Evolutionary conservation across 2,329 filamentous ascomycete genomes (phyloP).

Genomic region (Venturia aucupariae): DNA sequence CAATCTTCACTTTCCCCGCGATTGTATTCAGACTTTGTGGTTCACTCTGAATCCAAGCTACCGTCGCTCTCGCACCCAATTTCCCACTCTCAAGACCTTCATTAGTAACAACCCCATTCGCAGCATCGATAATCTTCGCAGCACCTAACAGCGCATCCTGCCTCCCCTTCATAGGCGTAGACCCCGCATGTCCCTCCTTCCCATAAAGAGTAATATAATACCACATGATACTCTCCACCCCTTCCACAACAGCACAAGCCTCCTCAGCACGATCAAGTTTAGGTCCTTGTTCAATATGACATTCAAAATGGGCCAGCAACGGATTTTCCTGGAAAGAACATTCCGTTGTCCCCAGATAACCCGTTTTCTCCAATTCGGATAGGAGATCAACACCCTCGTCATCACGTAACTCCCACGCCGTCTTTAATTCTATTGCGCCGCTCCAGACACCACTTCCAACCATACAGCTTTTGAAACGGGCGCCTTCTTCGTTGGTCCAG

Average conservation of each 20-base stretch:
- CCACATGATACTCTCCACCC: constrained; percentile 69
- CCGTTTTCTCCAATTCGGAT: constrained; percentile 60
- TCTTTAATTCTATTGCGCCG: constrained; percentile 52
- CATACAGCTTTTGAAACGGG: constrained; percentile 68
- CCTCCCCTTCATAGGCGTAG: constrained; percentile 57
- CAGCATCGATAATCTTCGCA: constrained; percentile 56
- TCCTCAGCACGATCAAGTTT: constrained; percentile 56
- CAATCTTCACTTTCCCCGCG: constrained; percentile 57
- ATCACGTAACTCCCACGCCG: constrained; percentile 53
- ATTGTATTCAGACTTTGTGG: constrained; percentile 68
- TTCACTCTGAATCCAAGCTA: constrained; percentile 57
- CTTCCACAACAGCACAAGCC: constrained; percentile 60
- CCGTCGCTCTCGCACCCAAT: constrained; percentile 54
- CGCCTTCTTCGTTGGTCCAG: constrained; percentile 78
- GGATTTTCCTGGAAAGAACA: constrained; percentile 19
- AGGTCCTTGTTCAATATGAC: constrained; percentile 58
- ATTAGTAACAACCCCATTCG: constrained; percentile 50
- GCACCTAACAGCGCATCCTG: constrained; percentile 61
- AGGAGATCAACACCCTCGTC: constrained; percentile 48
- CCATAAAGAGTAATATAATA: constrained; percentile 57
- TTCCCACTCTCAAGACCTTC: constrained; percentile 20
- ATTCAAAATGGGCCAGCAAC: constrained; percentile 21
- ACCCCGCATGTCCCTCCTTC: constrained; percentile 64
- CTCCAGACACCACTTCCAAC: constrained; percentile 69
- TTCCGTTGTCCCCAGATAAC: constrained; percentile 49